Evolutionary conservation across 768 basidiomycete species (phyloP).

Genomic region (Lentinus tigrinus): DNA sequence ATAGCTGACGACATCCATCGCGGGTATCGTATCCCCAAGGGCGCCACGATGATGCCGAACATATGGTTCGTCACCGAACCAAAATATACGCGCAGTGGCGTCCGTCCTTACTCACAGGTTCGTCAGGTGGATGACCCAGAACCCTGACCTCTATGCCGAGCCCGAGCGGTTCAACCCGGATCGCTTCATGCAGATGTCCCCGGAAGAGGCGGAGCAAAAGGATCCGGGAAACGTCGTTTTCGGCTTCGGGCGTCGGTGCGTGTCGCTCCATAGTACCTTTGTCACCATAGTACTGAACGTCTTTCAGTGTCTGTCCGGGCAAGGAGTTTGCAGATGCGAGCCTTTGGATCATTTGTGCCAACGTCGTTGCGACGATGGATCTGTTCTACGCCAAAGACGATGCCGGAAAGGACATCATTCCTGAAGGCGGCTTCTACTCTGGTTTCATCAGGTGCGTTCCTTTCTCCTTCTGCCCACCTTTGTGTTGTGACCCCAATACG

Average conservation of each 20-base stretch:
- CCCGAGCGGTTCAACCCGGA: not conserved
- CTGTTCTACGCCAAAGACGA: constrained; percentile 31
- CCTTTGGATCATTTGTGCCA: constrained; percentile 45
- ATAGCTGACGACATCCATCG: constrained; percentile 26
- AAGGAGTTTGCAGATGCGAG: constrained; percentile 48
- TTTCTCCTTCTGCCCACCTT: constrained; percentile 11
- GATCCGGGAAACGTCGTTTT: constrained; percentile 15
- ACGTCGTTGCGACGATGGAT: constrained; percentile 33
- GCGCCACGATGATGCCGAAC: constrained; percentile 24
- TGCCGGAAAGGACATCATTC: constrained; percentile 39
- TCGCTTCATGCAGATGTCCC: not conserved
- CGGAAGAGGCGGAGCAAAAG: not conserved
- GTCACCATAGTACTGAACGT: not conserved
- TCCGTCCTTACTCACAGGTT: constrained; percentile 28
- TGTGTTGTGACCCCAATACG: too few species aligned
- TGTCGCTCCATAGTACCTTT: not conserved
- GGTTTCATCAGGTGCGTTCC: constrained; percentile 28
- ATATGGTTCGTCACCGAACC: constrained; percentile 11
- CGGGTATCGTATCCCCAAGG: constrained; percentile 28
- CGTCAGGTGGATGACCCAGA: constrained; percentile 28
- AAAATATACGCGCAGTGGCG: not conserved
- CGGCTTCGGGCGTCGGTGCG: constrained; percentile 21
- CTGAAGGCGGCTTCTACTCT: constrained; percentile 37
- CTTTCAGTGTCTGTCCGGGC: constrained; percentile 51
- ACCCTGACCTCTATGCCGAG: constrained; percentile 28